phyloP scores from a whole-genome alignment of 257 asterid species.

The Primulina eburnea region DNA sequence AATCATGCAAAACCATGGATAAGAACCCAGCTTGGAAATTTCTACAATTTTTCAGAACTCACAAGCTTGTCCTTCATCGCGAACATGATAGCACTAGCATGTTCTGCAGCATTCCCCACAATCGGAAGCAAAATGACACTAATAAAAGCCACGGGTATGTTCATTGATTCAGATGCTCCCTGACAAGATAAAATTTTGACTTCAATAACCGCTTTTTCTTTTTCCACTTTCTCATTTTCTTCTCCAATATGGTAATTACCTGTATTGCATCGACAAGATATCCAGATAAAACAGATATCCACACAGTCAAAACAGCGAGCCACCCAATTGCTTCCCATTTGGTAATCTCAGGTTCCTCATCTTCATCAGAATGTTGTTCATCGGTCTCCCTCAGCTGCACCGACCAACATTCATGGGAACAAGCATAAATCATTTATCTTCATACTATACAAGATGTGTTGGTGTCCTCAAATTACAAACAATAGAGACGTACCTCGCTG shows the following conservation, averaged over 20 bases:
- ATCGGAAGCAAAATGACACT: slow-evolving; percentile 88
- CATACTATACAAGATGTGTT: slow-evolving; percentile 13
- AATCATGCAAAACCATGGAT: neutral
- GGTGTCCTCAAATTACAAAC: slow-evolving; percentile 6
- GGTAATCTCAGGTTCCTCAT: slow-evolving; percentile 61
- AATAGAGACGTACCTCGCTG: slow-evolving; percentile 14
- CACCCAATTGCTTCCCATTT: slow-evolving; percentile 69
- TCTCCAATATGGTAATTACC: slow-evolving; percentile 34
- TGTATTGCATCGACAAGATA: slow-evolving; percentile 74
- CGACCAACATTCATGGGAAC: slow-evolving; percentile 14
- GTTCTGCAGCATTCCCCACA: slow-evolving; percentile 97
- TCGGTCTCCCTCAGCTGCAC: slow-evolving; percentile 49
- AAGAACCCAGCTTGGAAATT: neutral
- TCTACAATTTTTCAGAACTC: slow-evolving; percentile 14
- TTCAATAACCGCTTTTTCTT: neutral
- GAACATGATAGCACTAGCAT: slow-evolving; percentile 98
- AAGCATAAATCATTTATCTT: slow-evolving; percentile 34
- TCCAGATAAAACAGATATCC: slow-evolving; percentile 64
- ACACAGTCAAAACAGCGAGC: slow-evolving; percentile 56
- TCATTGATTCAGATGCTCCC: slow-evolving; percentile 81
- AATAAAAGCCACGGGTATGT: slow-evolving; percentile 75
- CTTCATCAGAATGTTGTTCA: slow-evolving; percentile 42
- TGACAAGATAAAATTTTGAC: slow-evolving; percentile 29
- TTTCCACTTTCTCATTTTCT: neutral
- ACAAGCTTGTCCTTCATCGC: slow-evolving; percentile 82